These are phyloP conservation scores for Sphagnurus paluster DNA, from an alignment of 1,284 basidiomycete species.

Conservation along the genomic window DNA sequence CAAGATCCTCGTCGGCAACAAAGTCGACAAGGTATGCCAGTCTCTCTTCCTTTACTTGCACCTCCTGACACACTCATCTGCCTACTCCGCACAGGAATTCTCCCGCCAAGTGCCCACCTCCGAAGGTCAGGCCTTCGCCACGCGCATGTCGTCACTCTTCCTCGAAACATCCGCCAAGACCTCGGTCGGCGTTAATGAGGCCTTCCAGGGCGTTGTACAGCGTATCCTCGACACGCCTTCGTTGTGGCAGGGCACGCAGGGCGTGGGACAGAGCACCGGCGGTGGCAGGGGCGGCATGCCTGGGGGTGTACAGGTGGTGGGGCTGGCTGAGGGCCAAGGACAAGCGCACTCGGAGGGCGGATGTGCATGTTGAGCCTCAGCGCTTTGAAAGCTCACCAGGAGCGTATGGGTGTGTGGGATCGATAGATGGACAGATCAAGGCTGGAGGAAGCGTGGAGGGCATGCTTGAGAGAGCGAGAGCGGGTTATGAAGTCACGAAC, in stretches of 20 bases:
- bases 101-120: constrained; percentile 82
- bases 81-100: constrained; percentile 83
- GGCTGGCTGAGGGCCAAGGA: constrained; percentile 24
- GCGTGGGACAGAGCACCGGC: constrained; percentile 30
- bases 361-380: constrained; percentile 23
- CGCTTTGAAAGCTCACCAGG: background rate
- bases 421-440: too few species aligned
- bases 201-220: constrained; percentile 81
- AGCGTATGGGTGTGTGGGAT: too few species aligned
- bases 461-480: too few species aligned
- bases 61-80: too few species aligned
- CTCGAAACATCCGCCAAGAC: constrained; percentile 91
- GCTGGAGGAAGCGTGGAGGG: too few species aligned
- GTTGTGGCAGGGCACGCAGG: constrained; percentile 47
- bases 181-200: constrained; percentile 74
- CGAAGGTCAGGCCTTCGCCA: constrained; percentile 84
- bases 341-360: constrained; percentile 10
- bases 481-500: too few species aligned
- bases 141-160: constrained; percentile 81
- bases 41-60: background rate
- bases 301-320: constrained; percentile 44
- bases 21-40: constrained; percentile 84
- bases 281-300: constrained; percentile 44
- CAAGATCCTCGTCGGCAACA: constrained; percentile 95
- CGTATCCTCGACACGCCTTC: constrained; percentile 70